Conservation (phyloP, 2,329 filamentous ascomycete genomes). For the Trichophyton verrucosum region DNA sequence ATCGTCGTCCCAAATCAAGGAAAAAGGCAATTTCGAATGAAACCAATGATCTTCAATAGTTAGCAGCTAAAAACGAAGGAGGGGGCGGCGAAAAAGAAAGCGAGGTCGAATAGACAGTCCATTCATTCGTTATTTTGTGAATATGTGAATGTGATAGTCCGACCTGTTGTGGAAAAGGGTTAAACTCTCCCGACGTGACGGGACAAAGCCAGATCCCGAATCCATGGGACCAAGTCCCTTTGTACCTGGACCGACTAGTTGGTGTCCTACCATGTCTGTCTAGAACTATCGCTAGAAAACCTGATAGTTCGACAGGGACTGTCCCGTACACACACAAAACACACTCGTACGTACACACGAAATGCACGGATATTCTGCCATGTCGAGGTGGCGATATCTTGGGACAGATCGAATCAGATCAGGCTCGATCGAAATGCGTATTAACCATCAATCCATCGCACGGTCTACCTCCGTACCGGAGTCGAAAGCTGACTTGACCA, state of each 20-base stretch:
- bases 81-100: not conserved
- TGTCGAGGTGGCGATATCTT: not conserved
- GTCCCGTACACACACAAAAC: not conserved
- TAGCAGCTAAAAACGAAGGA: not conserved
- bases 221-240: constrained; percentile 1
- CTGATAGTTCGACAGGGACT: not conserved
- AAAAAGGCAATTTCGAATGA: not conserved
- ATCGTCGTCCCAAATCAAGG: not conserved
- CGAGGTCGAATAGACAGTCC: not conserved
- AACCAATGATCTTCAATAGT: constrained; percentile 4
- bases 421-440: not conserved
- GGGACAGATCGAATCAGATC: not conserved
- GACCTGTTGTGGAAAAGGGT: not conserved
- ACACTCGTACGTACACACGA: not conserved
- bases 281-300: not conserved
- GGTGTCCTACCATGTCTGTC: not conserved
- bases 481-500: too few species aligned
- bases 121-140: not conserved
- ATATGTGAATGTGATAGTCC: not conserved
- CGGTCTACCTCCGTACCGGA: not conserved
- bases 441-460: not conserved
- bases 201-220: not conserved
- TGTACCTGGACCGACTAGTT: not conserved
- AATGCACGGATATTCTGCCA: not conserved
- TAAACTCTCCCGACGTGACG: not conserved